Evolutionary conservation across 371 early-diverging fungal species (phyloP).

Genomic region (Syncephalis plumigaleata): DNA sequence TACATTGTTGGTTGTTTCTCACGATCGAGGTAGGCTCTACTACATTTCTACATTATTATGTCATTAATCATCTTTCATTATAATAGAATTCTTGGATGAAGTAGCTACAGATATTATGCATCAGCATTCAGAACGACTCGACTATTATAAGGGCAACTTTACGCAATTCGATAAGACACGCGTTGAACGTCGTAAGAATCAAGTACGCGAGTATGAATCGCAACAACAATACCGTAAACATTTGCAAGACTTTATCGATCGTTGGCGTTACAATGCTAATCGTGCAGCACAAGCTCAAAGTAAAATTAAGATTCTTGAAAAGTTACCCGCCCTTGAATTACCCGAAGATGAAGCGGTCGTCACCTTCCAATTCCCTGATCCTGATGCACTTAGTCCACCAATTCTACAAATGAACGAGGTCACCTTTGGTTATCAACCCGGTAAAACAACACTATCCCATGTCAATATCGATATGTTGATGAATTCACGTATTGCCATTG

Average conservation of each 20-base stretch:
- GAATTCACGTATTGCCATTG: constrained; percentile 88
- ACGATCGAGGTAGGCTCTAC: constrained; percentile 77
- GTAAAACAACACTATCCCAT: constrained; percentile 48
- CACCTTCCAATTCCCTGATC: constrained; percentile 80
- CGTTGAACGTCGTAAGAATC: constrained; percentile 78
- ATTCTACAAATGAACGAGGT: constrained; percentile 88
- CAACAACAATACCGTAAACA: constrained; percentile 87
- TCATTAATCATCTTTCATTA: no score
- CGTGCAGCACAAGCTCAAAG: constrained; percentile 95
- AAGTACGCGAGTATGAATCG: constrained; percentile 83
- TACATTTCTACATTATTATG: constrained; percentile 11
- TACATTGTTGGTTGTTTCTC: constrained; percentile 89
- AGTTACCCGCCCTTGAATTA: constrained; percentile 78
- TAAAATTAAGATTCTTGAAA: constrained; percentile 96
- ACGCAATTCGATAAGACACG: constrained; percentile 73
- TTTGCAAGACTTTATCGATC: constrained; percentile 93
- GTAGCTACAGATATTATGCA: constrained; percentile 93
- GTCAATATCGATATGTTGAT: constrained; percentile 86
- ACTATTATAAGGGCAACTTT: constrained; percentile 92
- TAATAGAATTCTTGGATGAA: constrained; percentile 80
- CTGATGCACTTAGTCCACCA: constrained; percentile 72
- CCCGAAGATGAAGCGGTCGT: constrained; percentile 70
- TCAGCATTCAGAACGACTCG: constrained; percentile 81
- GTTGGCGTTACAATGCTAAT: constrained; percentile 98
- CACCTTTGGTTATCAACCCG: constrained; percentile 65